Evolutionary conservation across 2,329 filamentous ascomycete species (phyloP).

Genomic region (Epichloe bromicola): DNA sequence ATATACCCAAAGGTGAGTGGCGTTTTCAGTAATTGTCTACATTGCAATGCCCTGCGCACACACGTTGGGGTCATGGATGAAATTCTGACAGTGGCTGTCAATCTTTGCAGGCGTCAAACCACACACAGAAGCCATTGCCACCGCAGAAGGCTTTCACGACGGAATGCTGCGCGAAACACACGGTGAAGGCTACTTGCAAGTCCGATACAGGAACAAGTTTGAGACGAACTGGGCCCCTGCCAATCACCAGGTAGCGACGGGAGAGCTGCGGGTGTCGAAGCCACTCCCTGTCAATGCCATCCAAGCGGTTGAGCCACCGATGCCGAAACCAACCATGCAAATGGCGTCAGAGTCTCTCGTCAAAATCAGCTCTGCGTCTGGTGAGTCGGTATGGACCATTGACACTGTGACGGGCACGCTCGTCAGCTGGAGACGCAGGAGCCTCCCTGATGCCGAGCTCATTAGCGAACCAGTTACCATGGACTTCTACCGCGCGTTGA

Average conservation of each 20-base stretch:
- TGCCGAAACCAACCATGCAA: conserved; percentile 13
- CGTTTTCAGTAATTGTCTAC: neutral
- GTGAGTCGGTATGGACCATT: conserved; percentile 28
- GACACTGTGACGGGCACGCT: conserved; percentile 29
- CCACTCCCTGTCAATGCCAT: conserved; percentile 17
- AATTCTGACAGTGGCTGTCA: neutral
- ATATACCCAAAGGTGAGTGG: conserved; percentile 27
- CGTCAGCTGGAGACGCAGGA: conserved; percentile 25
- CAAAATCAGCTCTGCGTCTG: conserved; percentile 21
- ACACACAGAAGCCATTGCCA: conserved; percentile 24
- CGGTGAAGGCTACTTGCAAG: conserved; percentile 32
- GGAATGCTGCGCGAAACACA: conserved; percentile 11
- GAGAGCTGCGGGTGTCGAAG: conserved; percentile 29
- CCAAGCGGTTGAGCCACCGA: conserved; percentile 6
- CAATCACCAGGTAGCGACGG: conserved; percentile 39
- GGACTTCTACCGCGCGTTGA: conserved; percentile 51
- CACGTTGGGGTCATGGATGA: neutral
- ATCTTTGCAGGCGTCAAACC: conserved; percentile 26
- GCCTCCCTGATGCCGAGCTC: conserved; percentile 21
- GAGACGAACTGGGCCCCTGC: conserved; percentile 37
- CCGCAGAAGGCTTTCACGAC: conserved; percentile 19
- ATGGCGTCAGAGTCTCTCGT: conserved; percentile 12
- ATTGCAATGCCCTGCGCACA: too few species aligned
- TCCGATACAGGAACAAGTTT: conserved; percentile 32
- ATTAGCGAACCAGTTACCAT: conserved; percentile 32